phyloP scores from a whole-genome alignment of 176 grass and related monocot genomes.

The Hordeum marinum region DNA sequence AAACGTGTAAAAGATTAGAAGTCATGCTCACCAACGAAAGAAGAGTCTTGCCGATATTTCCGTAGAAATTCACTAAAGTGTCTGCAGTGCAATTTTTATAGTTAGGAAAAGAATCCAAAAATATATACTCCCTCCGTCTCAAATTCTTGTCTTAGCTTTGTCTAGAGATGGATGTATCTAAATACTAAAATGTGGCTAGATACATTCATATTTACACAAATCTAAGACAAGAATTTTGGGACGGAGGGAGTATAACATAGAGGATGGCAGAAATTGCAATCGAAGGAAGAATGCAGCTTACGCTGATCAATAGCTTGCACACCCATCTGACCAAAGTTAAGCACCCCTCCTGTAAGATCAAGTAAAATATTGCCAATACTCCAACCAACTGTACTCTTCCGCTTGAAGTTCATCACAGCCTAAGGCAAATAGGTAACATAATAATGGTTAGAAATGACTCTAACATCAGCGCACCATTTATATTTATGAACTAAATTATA shows the following conservation, averaged over 20 bases:
- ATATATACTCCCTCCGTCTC: too few relatives aligned
- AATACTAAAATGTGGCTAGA: too few relatives aligned
- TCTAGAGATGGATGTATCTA: too few relatives aligned
- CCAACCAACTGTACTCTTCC: conserved; percentile 94
- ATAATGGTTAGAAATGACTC: background rate
- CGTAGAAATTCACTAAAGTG: conserved; percentile 87
- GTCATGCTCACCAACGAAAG: conserved; percentile 78
- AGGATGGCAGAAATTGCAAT: background rate
- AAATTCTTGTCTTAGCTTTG: too few relatives aligned
- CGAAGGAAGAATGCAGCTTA: conserved; percentile 27
- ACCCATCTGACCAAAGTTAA: conserved; percentile 94
- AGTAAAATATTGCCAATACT: conserved; percentile 98
- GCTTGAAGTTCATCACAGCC: conserved; percentile 81
- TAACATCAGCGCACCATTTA: background rate
- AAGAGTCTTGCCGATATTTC: conserved; percentile 92
- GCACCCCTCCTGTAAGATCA: conserved; percentile 70
- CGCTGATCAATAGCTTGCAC: conserved; percentile 93
- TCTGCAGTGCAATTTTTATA: conserved; percentile 49
- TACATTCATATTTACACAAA: too few relatives aligned
- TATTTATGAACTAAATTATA: background rate
- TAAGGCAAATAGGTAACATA: conserved; percentile 26
- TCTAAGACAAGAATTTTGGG: too few relatives aligned
- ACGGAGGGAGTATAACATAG: too few relatives aligned
- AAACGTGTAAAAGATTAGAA: background rate
- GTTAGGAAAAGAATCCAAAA: conserved; percentile 10